Conservation (phyloP, 192 early-diverging fungal genomes). For the Kickxella alabastrina region DNA sequence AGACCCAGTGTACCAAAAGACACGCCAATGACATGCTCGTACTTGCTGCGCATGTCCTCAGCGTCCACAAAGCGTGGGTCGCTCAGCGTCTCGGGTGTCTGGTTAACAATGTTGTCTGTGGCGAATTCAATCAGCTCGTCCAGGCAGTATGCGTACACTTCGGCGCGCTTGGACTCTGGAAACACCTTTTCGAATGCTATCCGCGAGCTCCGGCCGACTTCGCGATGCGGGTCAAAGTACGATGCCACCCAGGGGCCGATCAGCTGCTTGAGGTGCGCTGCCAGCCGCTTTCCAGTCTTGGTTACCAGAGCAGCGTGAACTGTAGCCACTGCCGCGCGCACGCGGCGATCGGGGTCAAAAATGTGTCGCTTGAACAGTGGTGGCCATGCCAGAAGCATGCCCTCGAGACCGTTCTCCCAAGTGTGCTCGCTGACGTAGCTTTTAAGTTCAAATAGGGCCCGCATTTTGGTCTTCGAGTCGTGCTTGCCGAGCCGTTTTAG, state of each 20-base stretch:
- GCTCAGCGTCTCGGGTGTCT: slow-evolving; percentile 81
- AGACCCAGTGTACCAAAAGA: slow-evolving; percentile 38
- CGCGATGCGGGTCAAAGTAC: slow-evolving; percentile 77
- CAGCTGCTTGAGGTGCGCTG: slow-evolving; percentile 74
- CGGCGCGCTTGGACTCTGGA: slow-evolving; percentile 66
- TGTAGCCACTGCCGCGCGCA: slow-evolving; percentile 64
- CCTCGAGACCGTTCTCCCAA: slow-evolving; percentile 51
- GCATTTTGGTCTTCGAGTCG: slow-evolving; percentile 81
- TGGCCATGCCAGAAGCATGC: slow-evolving; percentile 45
- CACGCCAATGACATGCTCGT: slow-evolving; percentile 37
- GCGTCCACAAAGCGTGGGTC: slow-evolving; percentile 34
- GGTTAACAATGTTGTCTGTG: slow-evolving; percentile 63
- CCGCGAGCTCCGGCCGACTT: slow-evolving; percentile 64
- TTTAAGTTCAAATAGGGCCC: slow-evolving; percentile 79
- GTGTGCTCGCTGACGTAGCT: slow-evolving; percentile 52
- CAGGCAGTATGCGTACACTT: slow-evolving; percentile 76
- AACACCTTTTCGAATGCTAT: slow-evolving; percentile 66
- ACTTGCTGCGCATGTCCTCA: slow-evolving; percentile 42
- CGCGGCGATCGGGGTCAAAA: slow-evolving; percentile 81
- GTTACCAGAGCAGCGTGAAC: slow-evolving; percentile 66
- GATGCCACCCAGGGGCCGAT: slow-evolving; percentile 80
- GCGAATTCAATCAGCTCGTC: slow-evolving; percentile 69
- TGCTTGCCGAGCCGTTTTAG: slow-evolving; percentile 83
- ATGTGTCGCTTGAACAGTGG: slow-evolving; percentile 24
- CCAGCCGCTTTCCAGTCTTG: slow-evolving; percentile 70